Percentiles rank a stretch among this genome's conserved stretches.
These are phyloP conservation scores for Aquilaria sinensis DNA, from an alignment of 345 rosid species.

Conservation along the genomic window DNA sequence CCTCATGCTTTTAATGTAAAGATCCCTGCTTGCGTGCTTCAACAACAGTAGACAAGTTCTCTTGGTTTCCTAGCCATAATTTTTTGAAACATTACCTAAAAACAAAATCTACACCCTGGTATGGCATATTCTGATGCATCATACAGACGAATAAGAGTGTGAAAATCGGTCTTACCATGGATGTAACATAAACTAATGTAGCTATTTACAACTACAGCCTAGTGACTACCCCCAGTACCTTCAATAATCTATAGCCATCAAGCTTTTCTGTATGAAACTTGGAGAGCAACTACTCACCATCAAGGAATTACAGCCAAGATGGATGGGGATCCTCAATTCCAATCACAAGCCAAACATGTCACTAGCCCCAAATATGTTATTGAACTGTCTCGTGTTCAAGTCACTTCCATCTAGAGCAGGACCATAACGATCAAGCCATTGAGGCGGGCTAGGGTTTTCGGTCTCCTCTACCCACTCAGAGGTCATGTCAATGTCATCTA, in stretches of 20 bases:
- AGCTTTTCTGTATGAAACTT: not conserved
- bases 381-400: slow-evolving; percentile 77
- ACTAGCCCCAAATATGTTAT: slow-evolving; percentile 45
- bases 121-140: too few relatives aligned
- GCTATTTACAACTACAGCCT: too few relatives aligned
- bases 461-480: slow-evolving; percentile 92
- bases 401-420: slow-evolving; percentile 71
- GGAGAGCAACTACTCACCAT: not conserved
- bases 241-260: too few relatives aligned
- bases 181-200: not conserved
- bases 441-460: slow-evolving; percentile 62
- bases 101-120: too few relatives aligned
- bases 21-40: too few relatives aligned
- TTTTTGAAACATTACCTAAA: too few relatives aligned
- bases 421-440: slow-evolving; percentile 88
- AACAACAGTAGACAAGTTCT: too few relatives aligned
- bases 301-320: not conserved
- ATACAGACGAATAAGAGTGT: too few relatives aligned
- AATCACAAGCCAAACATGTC: slow-evolving; percentile 68
- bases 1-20: too few relatives aligned
- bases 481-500: slow-evolving; percentile 84
- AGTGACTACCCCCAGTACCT: too few relatives aligned
- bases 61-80: too few relatives aligned
- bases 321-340: not conserved
- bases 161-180: not conserved